Conservation (phyloP, 306 rosid genomes). For the Quercus rubra region DNA sequence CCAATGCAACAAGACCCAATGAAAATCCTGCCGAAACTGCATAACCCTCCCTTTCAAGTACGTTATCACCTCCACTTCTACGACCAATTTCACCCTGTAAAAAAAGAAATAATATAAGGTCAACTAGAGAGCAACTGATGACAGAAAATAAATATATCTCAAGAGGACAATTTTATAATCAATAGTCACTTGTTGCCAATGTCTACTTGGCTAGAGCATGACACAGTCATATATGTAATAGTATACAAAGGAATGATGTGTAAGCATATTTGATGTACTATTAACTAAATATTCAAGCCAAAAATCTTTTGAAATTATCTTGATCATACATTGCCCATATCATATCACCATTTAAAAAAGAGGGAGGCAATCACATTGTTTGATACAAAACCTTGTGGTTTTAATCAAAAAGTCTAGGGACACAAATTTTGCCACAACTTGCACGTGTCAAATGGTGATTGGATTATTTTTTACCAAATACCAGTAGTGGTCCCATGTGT, state of each 20-base stretch:
- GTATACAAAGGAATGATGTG: not conserved
- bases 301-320: not conserved
- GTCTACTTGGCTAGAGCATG: not conserved
- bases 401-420: too few species aligned
- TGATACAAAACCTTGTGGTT: too few species aligned
- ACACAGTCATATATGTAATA: not conserved
- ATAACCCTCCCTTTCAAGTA: slow-evolving; percentile 97
- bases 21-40: slow-evolving; percentile 99
- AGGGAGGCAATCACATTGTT: too few species aligned
- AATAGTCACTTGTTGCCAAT: not conserved
- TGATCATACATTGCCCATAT: not conserved
- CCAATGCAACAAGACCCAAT: slow-evolving; percentile 88
- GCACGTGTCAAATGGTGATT: too few species aligned
- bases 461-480: too few species aligned
- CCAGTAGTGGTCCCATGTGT: too few species aligned
- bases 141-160: not conserved
- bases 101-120: slow-evolving; percentile 14
- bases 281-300: not conserved
- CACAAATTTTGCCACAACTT: too few species aligned
- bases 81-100: slow-evolving; percentile 88
- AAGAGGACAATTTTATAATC: not conserved
- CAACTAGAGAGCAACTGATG: slow-evolving; percentile 13
- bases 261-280: not conserved
- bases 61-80: slow-evolving; percentile 95
- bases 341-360: too few species aligned